Percentiles rank a stretch among this genome's conserved stretches.
phyloP scores from a whole-genome alignment of 1,284 basidiomycete genomes.

The Tremellales sp. region DNA sequence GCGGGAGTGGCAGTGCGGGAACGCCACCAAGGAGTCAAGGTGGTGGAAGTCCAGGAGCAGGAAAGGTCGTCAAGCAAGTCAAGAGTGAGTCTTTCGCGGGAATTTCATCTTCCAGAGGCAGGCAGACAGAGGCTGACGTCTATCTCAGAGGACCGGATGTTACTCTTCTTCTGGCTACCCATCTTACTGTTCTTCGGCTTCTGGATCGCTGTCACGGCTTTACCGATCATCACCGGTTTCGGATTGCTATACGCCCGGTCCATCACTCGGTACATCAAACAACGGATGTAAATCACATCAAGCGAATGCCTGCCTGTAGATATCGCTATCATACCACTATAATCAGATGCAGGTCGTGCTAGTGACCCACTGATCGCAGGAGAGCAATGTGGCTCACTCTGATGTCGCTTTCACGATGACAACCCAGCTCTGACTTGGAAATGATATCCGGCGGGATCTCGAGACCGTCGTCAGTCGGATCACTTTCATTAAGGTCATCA shows the following conservation, averaged over 20 bases:
- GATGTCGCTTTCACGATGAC: not conserved
- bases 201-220: conserved; percentile 42
- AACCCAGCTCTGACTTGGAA: not conserved
- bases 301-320: too few species aligned
- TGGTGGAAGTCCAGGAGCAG: not conserved
- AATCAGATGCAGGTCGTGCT: too few species aligned
- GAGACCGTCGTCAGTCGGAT: not conserved
- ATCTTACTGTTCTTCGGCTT: conserved; percentile 57
- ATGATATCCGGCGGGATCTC: too few species aligned
- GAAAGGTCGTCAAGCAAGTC: conserved; percentile 24
- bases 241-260: conserved; percentile 40
- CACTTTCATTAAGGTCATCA: too few species aligned
- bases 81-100: conserved; percentile 54
- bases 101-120: too few species aligned
- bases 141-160: conserved; percentile 77
- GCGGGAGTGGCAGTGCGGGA: not conserved
- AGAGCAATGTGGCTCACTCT: too few species aligned
- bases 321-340: too few species aligned
- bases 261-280: conserved; percentile 41
- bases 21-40: not conserved
- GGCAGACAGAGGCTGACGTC: not conserved
- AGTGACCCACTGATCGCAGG: too few species aligned
- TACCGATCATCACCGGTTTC: conserved; percentile 43
- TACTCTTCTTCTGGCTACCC: conserved; percentile 89
- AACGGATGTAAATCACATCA: conserved; percentile 18